Evolutionary conservation across 2,329 filamentous ascomycete genomes (phyloP).

Genomic region (Plenodomus biglobosus): DNA sequence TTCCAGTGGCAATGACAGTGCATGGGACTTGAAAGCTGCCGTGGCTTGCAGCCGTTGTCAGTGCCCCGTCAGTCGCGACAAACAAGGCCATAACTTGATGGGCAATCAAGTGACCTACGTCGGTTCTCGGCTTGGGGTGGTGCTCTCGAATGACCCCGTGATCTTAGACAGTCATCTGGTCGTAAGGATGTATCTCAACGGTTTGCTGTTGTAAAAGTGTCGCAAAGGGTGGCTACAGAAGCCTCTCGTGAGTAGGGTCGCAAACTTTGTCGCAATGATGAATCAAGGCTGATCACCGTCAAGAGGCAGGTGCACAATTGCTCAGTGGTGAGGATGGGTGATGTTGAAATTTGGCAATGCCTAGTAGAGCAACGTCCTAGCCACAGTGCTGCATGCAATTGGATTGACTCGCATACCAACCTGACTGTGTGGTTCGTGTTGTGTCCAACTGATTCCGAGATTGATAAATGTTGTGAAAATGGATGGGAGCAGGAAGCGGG

Average conservation of each 20-base stretch:
- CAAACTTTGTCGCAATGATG: not conserved
- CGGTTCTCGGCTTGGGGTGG: slow-evolving; percentile 3
- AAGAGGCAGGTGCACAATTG: not conserved
- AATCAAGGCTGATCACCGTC: not conserved
- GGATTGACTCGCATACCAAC: not conserved
- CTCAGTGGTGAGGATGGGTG: not conserved
- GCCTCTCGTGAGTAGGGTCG: not conserved
- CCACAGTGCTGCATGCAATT: not conserved
- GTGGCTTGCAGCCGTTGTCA: not conserved
- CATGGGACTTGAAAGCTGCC: not conserved
- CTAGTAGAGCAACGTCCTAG: not conserved
- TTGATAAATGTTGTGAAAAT: slow-evolving; percentile 2
- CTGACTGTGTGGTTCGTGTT: not conserved
- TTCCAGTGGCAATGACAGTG: not conserved
- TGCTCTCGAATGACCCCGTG: slow-evolving; percentile 13
- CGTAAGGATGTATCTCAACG: slow-evolving; percentile 6
- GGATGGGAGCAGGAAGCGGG: slow-evolving; percentile 7
- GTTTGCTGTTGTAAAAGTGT: slow-evolving; percentile 8
- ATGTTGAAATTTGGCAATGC: slow-evolving; percentile 3
- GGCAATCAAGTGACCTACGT: not conserved
- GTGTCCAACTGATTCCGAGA: not conserved
- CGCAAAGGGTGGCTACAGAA: not conserved
- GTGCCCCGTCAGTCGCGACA: not conserved
- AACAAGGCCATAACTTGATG: not conserved
- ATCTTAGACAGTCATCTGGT: slow-evolving; percentile 1